phyloP scores from a whole-genome alignment of 208 protist genomes.

The Trypanosoma cruzi region DNA sequence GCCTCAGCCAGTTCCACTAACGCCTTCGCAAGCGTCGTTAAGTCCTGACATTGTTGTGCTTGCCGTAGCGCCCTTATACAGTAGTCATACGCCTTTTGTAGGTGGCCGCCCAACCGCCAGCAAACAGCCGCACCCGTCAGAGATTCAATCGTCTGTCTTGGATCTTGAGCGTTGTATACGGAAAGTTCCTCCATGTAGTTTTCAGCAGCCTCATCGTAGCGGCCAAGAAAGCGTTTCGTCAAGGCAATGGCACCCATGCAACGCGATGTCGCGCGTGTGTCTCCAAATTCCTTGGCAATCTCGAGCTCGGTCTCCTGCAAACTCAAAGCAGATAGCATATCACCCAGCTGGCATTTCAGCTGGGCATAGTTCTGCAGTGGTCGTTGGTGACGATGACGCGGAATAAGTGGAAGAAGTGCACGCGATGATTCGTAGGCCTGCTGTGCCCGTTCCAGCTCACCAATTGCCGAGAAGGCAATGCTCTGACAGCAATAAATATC shows the following conservation, averaged over 20 bases:
- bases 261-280: conserved; percentile 30
- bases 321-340: conserved; percentile 43
- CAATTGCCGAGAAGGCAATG: conserved; percentile 51
- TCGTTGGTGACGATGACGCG: conserved; percentile 37
- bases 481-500: conserved; percentile 51
- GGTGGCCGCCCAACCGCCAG: conserved; percentile 36
- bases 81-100: conserved; percentile 36
- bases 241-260: conserved; percentile 56
- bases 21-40: conserved; percentile 45
- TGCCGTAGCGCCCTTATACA: conserved; percentile 19
- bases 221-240: conserved; percentile 34
- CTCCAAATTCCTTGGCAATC: conserved; percentile 42
- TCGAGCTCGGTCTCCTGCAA: conserved; percentile 46
- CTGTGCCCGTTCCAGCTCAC: conserved; percentile 28
- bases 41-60: conserved; percentile 30
- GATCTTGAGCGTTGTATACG: conserved; percentile 29
- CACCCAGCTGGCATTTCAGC: conserved; percentile 50
- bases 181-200: conserved; percentile 52
- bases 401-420: conserved; percentile 32
- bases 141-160: conserved; percentile 57
- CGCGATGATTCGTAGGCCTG: conserved; percentile 30
- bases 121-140: conserved; percentile 44
- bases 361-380: conserved; percentile 59
- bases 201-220: conserved; percentile 40
- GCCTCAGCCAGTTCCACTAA: conserved; percentile 50